These are phyloP conservation scores for Capsicum chinense DNA, from an alignment of 257 asterid species.

Conservation along the genomic window DNA sequence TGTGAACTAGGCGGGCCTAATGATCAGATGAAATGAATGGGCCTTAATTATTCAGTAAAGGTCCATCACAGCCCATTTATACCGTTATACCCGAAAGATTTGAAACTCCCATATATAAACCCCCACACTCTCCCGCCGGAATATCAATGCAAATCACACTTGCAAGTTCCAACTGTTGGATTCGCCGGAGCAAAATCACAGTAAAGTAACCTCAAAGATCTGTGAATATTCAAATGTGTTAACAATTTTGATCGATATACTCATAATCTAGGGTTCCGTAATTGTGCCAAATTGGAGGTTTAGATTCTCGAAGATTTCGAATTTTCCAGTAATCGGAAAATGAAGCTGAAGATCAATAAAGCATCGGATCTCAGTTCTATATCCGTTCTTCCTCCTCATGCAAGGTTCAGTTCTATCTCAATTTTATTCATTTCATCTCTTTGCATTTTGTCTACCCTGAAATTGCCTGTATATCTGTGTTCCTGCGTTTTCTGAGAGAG, in stretches of 20 bases:
- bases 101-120: not conserved
- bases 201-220: not conserved
- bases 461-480: not conserved
- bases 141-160: constrained; percentile 5
- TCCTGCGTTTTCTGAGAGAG: not conserved
- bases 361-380: constrained; percentile 91
- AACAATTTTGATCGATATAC: not conserved
- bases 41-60: not conserved
- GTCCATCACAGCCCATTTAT: not conserved
- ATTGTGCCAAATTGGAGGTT: not conserved
- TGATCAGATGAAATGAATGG: not conserved
- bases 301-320: not conserved
- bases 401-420: constrained; percentile 53
- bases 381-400: constrained; percentile 92
- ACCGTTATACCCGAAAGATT: not conserved
- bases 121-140: not conserved
- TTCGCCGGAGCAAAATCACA: not conserved
- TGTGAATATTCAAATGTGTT: not conserved
- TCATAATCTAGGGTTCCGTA: constrained; percentile 8
- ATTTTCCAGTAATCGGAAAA: constrained; percentile 31
- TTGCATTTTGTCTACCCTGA: not conserved
- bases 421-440: not conserved
- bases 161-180: not conserved
- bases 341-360: constrained; percentile 90
- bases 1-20: not conserved